Conservation (phyloP, 192 early-diverging fungal species). For the Geranomyces variabilis region DNA sequence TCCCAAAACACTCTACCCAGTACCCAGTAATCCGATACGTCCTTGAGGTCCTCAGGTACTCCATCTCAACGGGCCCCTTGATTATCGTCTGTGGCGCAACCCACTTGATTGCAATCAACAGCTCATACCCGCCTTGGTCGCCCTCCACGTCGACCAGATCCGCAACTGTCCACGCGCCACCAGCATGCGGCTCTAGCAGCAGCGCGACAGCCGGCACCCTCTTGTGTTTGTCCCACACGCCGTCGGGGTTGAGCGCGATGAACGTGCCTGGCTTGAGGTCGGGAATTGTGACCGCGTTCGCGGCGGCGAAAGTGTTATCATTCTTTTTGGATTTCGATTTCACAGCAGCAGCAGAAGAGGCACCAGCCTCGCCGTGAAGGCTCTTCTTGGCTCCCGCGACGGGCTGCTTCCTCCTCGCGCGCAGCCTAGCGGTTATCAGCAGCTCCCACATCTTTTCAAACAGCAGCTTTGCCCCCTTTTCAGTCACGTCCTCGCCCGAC, state of each 20-base stretch:
- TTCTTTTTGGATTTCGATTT: background rate
- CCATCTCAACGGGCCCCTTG: background rate
- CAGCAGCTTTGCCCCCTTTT: constrained; percentile 45
- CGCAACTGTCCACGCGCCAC: background rate
- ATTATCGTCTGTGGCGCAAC: background rate
- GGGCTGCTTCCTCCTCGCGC: constrained; percentile 24
- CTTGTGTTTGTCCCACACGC: background rate
- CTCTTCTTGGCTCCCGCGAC: background rate
- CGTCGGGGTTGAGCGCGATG: background rate
- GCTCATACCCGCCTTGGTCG: constrained; percentile 3
- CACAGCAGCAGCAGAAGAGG: background rate
- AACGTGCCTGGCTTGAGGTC: constrained; percentile 8
- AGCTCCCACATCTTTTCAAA: constrained; percentile 49
- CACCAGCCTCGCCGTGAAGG: background rate
- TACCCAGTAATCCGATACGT: background rate
- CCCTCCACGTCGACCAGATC: constrained; percentile 1
- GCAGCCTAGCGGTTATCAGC: constrained; percentile 37
- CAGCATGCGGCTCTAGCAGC: background rate
- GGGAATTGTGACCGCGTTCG: background rate
- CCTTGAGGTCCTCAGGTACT: background rate
- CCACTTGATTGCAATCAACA: background rate
- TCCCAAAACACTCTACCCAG: too few species aligned
- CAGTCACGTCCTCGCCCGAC: constrained; percentile 29
- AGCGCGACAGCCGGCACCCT: background rate
- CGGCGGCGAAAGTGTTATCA: background rate